Evolutionary conservation across 1,139 yeast genomes (phyloP).

Genomic region (Trichomonascaceae sp.): DNA sequence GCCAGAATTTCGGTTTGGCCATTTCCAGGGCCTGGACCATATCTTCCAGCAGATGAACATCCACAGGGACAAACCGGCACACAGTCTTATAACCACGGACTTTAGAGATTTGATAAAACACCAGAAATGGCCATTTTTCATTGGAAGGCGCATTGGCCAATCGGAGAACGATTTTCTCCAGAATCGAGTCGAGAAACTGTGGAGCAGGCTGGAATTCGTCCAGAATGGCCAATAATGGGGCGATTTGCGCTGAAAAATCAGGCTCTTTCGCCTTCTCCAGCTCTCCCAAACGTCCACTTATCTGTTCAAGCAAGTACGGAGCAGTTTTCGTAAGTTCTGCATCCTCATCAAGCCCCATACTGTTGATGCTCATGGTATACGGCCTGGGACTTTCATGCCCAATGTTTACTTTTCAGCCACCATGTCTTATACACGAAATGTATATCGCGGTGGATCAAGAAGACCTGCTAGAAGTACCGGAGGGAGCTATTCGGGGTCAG

Average conservation of each 20-base stretch:
- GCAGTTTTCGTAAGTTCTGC: conserved; percentile 20
- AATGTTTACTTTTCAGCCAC: not conserved
- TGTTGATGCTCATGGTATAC: not conserved
- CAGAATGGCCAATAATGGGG: conserved; percentile 11
- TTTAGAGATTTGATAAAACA: conserved; percentile 55
- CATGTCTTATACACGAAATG: not conserved
- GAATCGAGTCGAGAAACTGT: conserved; percentile 32
- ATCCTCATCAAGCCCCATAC: conserved; percentile 12
- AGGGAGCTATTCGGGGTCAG: not conserved
- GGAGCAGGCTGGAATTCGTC: conserved; percentile 34
- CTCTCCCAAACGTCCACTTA: conserved; percentile 8
- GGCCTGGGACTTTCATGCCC: not conserved
- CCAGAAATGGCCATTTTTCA: conserved; percentile 17
- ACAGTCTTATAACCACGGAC: conserved; percentile 61
- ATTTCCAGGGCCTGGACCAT: conserved; percentile 18
- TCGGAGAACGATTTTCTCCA: conserved; percentile 19
- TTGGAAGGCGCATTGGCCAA: conserved; percentile 12
- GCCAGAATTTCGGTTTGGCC: conserved; percentile 39
- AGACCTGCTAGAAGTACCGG: not conserved
- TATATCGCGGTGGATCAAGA: not conserved
- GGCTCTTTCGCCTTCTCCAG: conserved; percentile 3
- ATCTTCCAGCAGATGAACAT: conserved; percentile 43
- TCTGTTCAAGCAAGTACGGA: conserved; percentile 16
- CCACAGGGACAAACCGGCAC: conserved; percentile 53
- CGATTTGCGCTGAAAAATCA: conserved; percentile 1